Evolutionary conservation across 768 basidiomycete species (phyloP).

Genomic region (Amanita subjunquillea): DNA sequence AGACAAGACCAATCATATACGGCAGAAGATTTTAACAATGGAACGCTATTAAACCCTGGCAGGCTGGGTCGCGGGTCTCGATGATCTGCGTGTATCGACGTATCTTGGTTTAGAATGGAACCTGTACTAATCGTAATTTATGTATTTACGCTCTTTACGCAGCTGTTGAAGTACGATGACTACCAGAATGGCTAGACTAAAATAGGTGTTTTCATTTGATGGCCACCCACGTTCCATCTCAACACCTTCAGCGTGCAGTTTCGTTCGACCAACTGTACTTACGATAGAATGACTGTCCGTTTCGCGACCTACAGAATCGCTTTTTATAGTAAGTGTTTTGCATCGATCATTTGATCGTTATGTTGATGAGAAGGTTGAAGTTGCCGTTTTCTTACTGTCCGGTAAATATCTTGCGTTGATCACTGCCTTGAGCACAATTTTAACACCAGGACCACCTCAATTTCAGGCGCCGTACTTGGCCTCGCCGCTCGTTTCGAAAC

Average conservation of each 20-base stretch:
- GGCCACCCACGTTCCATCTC: background rate
- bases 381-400: constrained; percentile 32
- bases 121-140: background rate
- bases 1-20: constrained; percentile 12
- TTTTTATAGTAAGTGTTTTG: constrained; percentile 33
- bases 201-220: background rate
- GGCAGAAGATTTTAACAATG: constrained; percentile 9
- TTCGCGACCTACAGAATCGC: constrained; percentile 45
- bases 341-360: constrained; percentile 1
- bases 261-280: background rate
- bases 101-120: too few species aligned
- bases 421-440: background rate
- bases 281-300: constrained; percentile 43
- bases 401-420: constrained; percentile 17
- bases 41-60: constrained; percentile 5
- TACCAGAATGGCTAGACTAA: background rate
- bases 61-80: constrained; percentile 11
- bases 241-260: background rate
- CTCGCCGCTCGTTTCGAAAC: constrained; percentile 56
- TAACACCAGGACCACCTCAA: background rate
- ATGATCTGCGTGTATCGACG: constrained; percentile 10
- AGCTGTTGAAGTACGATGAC: too few species aligned
- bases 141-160: background rate
- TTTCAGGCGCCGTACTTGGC: constrained; percentile 48
- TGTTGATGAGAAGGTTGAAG: constrained; percentile 16